These are phyloP conservation scores for Drechslerella stenobrocha DNA, from an alignment of 2,329 filamentous ascomycete genomes.

Conservation along the genomic window DNA sequence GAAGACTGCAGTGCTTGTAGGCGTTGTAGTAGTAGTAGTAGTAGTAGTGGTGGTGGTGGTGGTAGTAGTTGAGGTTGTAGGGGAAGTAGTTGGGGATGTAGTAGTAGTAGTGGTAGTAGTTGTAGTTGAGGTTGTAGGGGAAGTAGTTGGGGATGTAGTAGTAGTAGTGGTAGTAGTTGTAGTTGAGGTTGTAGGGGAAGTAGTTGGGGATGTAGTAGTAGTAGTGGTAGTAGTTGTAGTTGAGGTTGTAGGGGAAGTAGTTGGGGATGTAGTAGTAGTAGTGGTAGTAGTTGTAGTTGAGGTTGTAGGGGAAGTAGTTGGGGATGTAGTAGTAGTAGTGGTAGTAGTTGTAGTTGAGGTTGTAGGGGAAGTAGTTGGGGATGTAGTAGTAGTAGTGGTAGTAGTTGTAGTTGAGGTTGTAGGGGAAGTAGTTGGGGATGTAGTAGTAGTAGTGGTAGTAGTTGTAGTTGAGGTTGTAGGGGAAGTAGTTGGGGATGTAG, in stretches of 20 bases:
- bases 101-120: slow-evolving; percentile 49
- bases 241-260: slow-evolving; percentile 51
- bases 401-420: too few relatives aligned
- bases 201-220: slow-evolving; percentile 38
- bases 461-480: too few relatives aligned
- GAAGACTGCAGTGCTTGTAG: slow-evolving; percentile 12
- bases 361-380: slow-evolving; percentile 25
- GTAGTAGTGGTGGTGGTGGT: slow-evolving; percentile 13
- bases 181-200: neutral
- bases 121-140: slow-evolving; percentile 11
- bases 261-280: slow-evolving; percentile 38
- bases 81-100: slow-evolving; percentile 52
- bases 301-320: neutral
- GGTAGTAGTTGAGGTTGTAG: slow-evolving; percentile 25
- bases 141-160: slow-evolving; percentile 42
- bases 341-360: too few relatives aligned
- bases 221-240: slow-evolving; percentile 52
- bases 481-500: too few relatives aligned
- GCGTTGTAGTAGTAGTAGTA: slow-evolving; percentile 4
- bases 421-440: too few relatives aligned
- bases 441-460: too few relatives aligned
- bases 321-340: slow-evolving; percentile 22
- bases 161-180: slow-evolving; percentile 29
- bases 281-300: slow-evolving; percentile 40
- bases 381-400: too few relatives aligned